These are phyloP conservation scores for Biscogniauxia marginata DNA, from an alignment of 2,329 filamentous ascomycete genomes.

Conservation along the genomic window DNA sequence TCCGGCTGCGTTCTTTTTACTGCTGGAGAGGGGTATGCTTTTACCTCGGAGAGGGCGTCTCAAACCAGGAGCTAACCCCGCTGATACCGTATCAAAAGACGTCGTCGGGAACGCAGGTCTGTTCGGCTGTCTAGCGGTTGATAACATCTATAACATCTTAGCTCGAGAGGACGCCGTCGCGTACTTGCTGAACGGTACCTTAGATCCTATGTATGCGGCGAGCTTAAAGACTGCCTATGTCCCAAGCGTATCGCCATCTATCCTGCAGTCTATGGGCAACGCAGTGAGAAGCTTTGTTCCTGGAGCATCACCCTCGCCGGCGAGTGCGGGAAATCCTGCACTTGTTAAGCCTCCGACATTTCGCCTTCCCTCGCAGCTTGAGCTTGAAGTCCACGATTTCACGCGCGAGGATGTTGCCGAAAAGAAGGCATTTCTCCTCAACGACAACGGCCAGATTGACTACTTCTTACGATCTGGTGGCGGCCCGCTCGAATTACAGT, in stretches of 20 bases:
- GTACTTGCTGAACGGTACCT: conserved; percentile 86
- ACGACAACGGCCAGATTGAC: conserved; percentile 96
- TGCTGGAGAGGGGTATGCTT: conserved; percentile 72
- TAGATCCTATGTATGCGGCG: conserved; percentile 77
- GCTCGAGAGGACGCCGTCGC: conserved; percentile 72
- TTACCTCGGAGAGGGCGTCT: conserved; percentile 72
- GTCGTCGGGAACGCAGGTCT: conserved; percentile 76
- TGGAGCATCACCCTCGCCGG: conserved; percentile 38
- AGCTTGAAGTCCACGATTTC: conserved; percentile 95
- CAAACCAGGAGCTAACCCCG: conserved; percentile 71
- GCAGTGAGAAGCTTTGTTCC: conserved; percentile 63
- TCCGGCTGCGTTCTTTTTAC: conserved; percentile 86
- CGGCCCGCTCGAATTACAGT: conserved; percentile 90
- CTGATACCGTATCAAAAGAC: conserved; percentile 52
- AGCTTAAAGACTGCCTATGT: conserved; percentile 76
- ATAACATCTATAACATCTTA: conserved; percentile 96
- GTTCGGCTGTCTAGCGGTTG: conserved; percentile 88
- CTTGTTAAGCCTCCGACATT: conserved; percentile 38
- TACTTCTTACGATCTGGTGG: conserved; percentile 81
- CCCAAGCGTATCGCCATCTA: conserved; percentile 66
- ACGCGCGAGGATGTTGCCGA: conserved; percentile 89
- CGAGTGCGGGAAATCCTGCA: conserved; percentile 28
- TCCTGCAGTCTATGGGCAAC: conserved; percentile 63
- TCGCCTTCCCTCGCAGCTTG: conserved; percentile 66
- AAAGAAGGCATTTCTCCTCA: conserved; percentile 80